Conservation (phyloP, 1,139 yeast genomes). For the Yamadazyma trypodendri region DNA sequence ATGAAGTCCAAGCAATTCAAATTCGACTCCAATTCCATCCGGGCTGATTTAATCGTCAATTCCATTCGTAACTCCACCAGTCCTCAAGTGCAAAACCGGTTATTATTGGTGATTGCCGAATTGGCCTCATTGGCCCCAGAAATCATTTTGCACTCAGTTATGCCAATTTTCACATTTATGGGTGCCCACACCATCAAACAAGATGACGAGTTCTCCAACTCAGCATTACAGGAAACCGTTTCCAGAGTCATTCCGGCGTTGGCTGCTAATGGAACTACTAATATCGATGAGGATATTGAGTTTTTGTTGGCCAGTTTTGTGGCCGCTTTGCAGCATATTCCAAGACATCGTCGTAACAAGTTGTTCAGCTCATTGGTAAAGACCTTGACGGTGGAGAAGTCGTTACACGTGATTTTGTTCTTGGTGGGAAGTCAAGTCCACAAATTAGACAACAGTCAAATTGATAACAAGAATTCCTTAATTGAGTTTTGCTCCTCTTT, state of each 20-base stretch:
- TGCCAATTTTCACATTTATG: constrained; percentile 99
- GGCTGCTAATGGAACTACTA: constrained; percentile 50
- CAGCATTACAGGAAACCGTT: constrained; percentile 91
- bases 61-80: constrained; percentile 86
- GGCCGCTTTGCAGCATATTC: constrained; percentile 92
- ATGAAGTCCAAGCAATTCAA: constrained; percentile 37
- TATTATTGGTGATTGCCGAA: constrained; percentile 80
- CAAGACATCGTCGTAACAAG: constrained; percentile 91
- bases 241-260: constrained; percentile 90
- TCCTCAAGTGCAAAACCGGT: constrained; percentile 91
- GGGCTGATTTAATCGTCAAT: constrained; percentile 89
- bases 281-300: constrained; percentile 46
- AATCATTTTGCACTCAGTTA: constrained; percentile 87
- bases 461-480: constrained; percentile 64
- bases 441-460: constrained; percentile 43
- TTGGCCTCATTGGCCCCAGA: constrained; percentile 90
- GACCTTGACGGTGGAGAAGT: constrained; percentile 68
- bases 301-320: constrained; percentile 85
- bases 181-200: constrained; percentile 97
- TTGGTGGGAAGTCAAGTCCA: constrained; percentile 79
- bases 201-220: constrained; percentile 92
- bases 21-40: constrained; percentile 64
- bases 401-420: constrained; percentile 72
- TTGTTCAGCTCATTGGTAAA: constrained; percentile 75
- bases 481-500: constrained; percentile 73